Evolutionary conservation across 164 flowering plant genomes (phyloP).

Genomic region (Vitis labrusca): DNA sequence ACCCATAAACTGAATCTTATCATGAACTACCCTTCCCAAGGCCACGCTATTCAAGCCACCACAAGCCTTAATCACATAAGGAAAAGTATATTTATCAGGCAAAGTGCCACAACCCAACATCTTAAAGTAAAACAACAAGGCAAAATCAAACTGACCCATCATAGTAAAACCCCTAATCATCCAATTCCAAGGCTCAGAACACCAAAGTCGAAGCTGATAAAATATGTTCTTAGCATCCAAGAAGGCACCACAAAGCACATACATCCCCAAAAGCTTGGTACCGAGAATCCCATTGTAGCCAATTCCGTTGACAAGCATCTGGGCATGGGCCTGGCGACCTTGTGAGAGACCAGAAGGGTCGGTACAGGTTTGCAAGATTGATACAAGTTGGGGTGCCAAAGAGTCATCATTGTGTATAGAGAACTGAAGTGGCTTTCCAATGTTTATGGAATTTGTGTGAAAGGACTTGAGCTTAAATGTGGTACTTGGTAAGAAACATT

Average conservation of each 20-base stretch:
- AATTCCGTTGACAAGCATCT: slow-evolving; percentile 53
- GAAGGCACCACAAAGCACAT: slow-evolving; percentile 52
- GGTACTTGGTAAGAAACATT: too few species aligned
- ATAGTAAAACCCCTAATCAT: slow-evolving; percentile 72
- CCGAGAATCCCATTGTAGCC: slow-evolving; percentile 27
- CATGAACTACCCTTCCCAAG: slow-evolving; percentile 51
- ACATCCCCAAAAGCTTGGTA: slow-evolving; percentile 59
- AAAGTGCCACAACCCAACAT: slow-evolving; percentile 60
- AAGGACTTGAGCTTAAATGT: too few species aligned
- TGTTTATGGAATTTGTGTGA: too few species aligned
- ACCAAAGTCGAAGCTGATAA: slow-evolving; percentile 32
- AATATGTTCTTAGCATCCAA: slow-evolving; percentile 51
- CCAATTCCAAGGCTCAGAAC: slow-evolving; percentile 78
- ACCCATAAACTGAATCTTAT: slow-evolving; percentile 37
- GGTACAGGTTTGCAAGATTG: slow-evolving; percentile 33
- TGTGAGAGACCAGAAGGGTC: slow-evolving; percentile 29
- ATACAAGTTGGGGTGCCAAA: slow-evolving; percentile 23
- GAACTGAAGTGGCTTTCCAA: too few species aligned
- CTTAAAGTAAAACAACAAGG: slow-evolving; percentile 71
- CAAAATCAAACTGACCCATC: slow-evolving; percentile 51
- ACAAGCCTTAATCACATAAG: slow-evolving; percentile 77
- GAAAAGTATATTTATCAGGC: slow-evolving; percentile 82
- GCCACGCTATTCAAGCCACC: slow-evolving; percentile 44
- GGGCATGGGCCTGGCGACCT: slow-evolving; percentile 66
- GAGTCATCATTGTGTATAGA: neutral